Base-by-base conservation (phyloP, 2,329 filamentous ascomycete species). In the Phoma sp. region DNA sequence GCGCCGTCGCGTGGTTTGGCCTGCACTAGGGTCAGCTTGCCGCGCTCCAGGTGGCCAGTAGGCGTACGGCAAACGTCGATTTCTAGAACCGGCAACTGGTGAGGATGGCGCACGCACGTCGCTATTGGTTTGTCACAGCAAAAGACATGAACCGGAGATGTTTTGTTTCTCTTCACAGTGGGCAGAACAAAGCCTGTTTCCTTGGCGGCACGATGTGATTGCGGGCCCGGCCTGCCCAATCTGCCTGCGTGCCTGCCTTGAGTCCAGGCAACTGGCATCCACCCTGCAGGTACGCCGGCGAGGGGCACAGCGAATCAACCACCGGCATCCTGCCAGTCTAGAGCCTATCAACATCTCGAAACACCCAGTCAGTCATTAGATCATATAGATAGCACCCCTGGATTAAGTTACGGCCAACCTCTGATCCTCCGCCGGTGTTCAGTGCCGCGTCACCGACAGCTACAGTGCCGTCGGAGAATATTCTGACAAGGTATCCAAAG, bases 1-100 rank as follows among this genome's bases (percentile, higher is more conserved):
- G 52, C 52, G 47, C 52, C 46, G 46, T 55, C 46, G 52, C 52
- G 45, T 55, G 52, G 52, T 50, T 41, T 42, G 42, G 52, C 42
- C 52, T 55, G 52, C 46, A 25, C 52, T 55, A 55, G 49, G 36
- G 33, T 55, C 46, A 50, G 41, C 52, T 55, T 42, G 46, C 40
- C 41, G 11, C 4, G 11, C 32, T 45, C 30, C 36, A 27, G 13
- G 24, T 23, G 37, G 40, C 46, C 42, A 50, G 47, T 50, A 9
- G 22, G 37, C 18, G 41, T 35, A 23, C 40, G 9, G 23, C 39
- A 18, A 39, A 45, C 10, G 22, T 35, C 11, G 27, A n/a, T 14
- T n/a, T n/a, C 25, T 30, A 9, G 41, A 32, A 32, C 44, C 22
- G 41, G 36, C 23, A 22, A n/a, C 24, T 5, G 46, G 40, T 24